Evolutionary conservation across 2,329 filamentous ascomycete species (phyloP).

Genomic region (Monosporascus ibericus): DNA sequence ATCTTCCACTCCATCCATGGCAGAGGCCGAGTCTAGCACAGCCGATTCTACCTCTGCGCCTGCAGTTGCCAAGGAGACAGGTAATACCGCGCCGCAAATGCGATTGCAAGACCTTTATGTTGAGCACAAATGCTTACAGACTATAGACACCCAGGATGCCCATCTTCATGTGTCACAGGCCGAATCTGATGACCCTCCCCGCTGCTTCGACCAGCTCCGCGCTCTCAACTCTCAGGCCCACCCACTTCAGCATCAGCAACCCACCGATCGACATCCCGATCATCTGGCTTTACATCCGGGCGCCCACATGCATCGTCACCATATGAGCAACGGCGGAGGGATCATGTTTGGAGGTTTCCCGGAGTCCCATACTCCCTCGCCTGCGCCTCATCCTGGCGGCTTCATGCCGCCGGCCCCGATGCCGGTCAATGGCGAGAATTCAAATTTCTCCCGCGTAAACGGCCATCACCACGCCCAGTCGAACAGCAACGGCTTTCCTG

Average conservation of each 20-base stretch:
- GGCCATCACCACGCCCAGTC: constrained; percentile 21
- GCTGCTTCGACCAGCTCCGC: constrained; percentile 10
- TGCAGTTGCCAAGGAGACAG: constrained; percentile 10
- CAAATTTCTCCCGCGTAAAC: constrained; percentile 16
- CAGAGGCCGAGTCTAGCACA: constrained; percentile 4
- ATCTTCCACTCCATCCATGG: constrained; percentile 5
- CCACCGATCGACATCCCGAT: constrained; percentile 15
- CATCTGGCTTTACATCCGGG: constrained; percentile 16
- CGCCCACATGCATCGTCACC: constrained; percentile 20
- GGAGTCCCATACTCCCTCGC: constrained; percentile 53
- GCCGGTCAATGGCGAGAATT: constrained; percentile 19
- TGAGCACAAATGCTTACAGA: constrained; percentile 13
- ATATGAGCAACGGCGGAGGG: constrained; percentile 46
- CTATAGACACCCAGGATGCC: constrained; percentile 13
- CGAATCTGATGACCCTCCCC: constrained; percentile 15
- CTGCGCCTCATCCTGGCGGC: constrained; percentile 42
- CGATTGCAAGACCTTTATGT: constrained; percentile 1
- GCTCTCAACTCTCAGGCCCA: constrained; percentile 13
- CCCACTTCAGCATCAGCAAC: constrained; percentile 12
- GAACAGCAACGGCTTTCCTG: constrained; percentile 20
- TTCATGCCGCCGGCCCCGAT: constrained; percentile 40
- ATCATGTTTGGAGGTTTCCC: constrained; percentile 50
- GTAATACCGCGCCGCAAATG: constrained; percentile 9
- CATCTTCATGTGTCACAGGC: constrained; percentile 12
- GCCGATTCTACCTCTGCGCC: constrained; percentile 2